Conservation (phyloP, 768 basidiomycete species). For the Chalciporus piperatus region DNA sequence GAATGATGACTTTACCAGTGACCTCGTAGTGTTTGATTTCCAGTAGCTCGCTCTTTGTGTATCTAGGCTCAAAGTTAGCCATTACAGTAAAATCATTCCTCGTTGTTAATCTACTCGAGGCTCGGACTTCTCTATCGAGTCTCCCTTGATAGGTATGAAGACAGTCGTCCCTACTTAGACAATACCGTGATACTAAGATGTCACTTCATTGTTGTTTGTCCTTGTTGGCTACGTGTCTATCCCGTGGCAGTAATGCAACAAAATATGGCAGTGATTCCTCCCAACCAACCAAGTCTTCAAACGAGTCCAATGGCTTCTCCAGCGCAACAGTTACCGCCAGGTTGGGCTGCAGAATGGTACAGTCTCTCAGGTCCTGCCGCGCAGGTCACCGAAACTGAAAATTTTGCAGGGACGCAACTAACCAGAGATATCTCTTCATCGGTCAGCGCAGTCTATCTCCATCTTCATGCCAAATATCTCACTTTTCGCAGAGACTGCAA, state of each 20-base stretch:
- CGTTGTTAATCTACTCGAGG: too few relatives aligned
- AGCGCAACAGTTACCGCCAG: conserved; percentile 77
- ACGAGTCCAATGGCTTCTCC: conserved; percentile 41
- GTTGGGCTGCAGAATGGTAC: conserved; percentile 93
- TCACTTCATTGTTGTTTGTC: too few relatives aligned
- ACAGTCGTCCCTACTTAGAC: too few relatives aligned
- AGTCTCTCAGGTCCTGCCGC: conserved; percentile 11
- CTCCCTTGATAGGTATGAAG: too few relatives aligned
- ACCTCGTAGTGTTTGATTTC: too few relatives aligned
- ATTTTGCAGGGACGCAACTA: conserved; percentile 65
- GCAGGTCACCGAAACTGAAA: conserved; percentile 13
- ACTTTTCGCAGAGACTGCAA: conserved; percentile 65
- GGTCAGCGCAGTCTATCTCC: conserved; percentile 49
- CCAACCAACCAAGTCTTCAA: not conserved
- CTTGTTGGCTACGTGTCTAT: conserved; percentile 22
- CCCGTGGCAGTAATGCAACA: too few relatives aligned
- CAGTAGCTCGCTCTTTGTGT: too few relatives aligned
- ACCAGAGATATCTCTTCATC: conserved; percentile 86
- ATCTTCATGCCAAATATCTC: conserved; percentile 4
- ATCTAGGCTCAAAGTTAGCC: too few relatives aligned
- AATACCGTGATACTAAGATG: too few relatives aligned
- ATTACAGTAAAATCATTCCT: too few relatives aligned
- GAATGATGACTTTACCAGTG: conserved; percentile 6
- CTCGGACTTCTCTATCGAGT: too few relatives aligned
- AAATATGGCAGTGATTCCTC: not conserved